phyloP scores from a whole-genome alignment of 768 basidiomycete species.

The Lactarius tabidus region DNA sequence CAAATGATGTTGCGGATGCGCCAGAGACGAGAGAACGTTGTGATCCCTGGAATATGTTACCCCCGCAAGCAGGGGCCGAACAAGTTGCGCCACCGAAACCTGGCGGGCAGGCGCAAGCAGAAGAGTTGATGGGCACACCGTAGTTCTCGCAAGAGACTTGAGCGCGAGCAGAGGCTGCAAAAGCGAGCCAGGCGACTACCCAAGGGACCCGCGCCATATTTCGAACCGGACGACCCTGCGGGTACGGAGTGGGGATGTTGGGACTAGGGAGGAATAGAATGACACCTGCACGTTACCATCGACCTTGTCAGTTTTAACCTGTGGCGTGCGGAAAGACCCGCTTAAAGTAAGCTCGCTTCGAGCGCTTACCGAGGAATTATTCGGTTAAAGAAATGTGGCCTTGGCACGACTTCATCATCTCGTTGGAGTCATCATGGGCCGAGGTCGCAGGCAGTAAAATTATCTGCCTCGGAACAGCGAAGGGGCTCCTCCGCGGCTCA shows the following conservation, averaged over 20 bases:
- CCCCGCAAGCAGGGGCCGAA: conserved; percentile 69
- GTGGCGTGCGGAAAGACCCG: not conserved
- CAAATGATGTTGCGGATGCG: conserved; percentile 37
- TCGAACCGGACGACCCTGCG: no score
- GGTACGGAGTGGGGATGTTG: not conserved
- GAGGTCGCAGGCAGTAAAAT: no score
- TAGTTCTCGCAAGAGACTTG: conserved; percentile 61
- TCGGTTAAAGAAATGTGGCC: no score
- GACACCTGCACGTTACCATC: not conserved
- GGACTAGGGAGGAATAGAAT: not conserved
- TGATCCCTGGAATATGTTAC: conserved; percentile 72
- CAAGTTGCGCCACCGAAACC: conserved; percentile 77
- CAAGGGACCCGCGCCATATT: conserved; percentile 7
- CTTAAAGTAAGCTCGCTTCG: no score
- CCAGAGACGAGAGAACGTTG: conserved; percentile 47
- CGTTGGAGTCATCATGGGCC: no score
- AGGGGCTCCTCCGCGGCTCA: no score
- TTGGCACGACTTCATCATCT: no score
- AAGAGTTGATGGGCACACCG: conserved; percentile 48
- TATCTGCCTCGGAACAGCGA: no score
- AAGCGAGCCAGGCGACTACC: not conserved
- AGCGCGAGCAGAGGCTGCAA: conserved; percentile 9
- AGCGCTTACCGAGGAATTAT: no score
- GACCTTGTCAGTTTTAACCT: not conserved
- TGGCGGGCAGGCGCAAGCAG: conserved; percentile 69